Conservation (phyloP, 306 rosid species). For the Cucurbita pepo region DNA sequence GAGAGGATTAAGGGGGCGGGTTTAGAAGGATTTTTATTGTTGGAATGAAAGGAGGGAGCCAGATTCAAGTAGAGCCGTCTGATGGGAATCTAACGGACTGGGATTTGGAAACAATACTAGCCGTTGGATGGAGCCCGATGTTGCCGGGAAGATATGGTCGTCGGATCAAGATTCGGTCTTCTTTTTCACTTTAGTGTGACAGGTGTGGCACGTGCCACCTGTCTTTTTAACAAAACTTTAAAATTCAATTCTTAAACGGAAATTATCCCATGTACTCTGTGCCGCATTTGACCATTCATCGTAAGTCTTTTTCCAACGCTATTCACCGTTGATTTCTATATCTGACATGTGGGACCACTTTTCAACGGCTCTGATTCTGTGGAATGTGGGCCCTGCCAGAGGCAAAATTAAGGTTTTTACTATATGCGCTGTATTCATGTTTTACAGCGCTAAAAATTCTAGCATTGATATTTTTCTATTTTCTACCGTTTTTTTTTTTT, state of each 20-base stretch:
- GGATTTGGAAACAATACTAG: not conserved
- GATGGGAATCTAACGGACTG: constrained; percentile 19
- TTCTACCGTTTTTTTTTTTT: no score
- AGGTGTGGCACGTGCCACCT: constrained; percentile 62
- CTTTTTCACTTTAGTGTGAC: constrained; percentile 33
- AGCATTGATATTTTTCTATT: no score
- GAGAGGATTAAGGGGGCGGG: constrained; percentile 10
- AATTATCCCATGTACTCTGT: not conserved
- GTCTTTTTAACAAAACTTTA: not conserved
- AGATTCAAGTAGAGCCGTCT: constrained; percentile 20
- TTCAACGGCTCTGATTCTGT: not conserved
- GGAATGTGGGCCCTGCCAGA: not conserved
- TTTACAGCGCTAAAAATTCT: no score
- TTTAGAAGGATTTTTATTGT: constrained; percentile 14
- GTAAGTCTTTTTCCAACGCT: not conserved
- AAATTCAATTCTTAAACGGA: not conserved
- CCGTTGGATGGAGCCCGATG: constrained; percentile 23
- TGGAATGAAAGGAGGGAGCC: constrained; percentile 11
- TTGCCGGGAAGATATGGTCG: constrained; percentile 33
- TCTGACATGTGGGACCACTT: not conserved
- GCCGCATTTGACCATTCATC: not conserved
- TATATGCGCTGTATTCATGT: no score
- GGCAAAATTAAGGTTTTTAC: not conserved
- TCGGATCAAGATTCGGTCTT: constrained; percentile 31
- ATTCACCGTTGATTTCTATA: not conserved